Conservation (phyloP, 2,329 filamentous ascomycete genomes). For the Fusarium sp. region DNA sequence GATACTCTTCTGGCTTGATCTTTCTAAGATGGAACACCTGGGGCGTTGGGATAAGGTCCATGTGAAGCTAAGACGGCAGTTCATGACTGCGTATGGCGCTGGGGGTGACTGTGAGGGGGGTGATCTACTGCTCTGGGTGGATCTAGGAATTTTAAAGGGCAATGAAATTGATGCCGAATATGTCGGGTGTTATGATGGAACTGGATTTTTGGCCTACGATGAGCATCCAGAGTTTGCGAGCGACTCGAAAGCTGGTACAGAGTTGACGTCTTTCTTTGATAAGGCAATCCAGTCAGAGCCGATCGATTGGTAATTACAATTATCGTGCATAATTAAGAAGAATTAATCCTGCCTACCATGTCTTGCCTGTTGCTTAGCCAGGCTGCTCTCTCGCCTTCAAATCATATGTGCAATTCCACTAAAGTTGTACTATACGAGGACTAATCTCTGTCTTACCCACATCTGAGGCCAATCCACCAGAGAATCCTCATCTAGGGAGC, state of each 20-base stretch:
- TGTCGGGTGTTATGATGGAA: constrained; percentile 25
- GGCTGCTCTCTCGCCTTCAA: not conserved
- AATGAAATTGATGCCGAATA: constrained; percentile 31
- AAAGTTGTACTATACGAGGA: not conserved
- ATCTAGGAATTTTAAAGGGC: constrained; percentile 22
- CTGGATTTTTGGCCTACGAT: constrained; percentile 35
- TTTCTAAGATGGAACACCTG: constrained; percentile 30
- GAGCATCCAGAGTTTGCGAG: not conserved
- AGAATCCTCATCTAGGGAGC: not conserved
- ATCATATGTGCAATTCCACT: not conserved
- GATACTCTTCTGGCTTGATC: constrained; percentile 27
- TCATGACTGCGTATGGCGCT: constrained; percentile 21
- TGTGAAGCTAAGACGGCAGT: constrained; percentile 19
- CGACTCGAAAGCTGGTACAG: not conserved
- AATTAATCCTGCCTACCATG: not conserved
- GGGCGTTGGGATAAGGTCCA: constrained; percentile 30
- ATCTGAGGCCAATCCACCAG: not conserved
- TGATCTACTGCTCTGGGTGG: constrained; percentile 30
- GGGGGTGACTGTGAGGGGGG: constrained; percentile 14
- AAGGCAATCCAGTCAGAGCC: not conserved
- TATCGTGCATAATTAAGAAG: not conserved
- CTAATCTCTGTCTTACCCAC: not conserved
- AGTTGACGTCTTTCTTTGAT: not conserved
- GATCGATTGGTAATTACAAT: not conserved
- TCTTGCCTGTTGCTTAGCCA: not conserved